Conservation (phyloP, 2,329 filamentous ascomycete species). For the Cytospora schulzeri region DNA sequence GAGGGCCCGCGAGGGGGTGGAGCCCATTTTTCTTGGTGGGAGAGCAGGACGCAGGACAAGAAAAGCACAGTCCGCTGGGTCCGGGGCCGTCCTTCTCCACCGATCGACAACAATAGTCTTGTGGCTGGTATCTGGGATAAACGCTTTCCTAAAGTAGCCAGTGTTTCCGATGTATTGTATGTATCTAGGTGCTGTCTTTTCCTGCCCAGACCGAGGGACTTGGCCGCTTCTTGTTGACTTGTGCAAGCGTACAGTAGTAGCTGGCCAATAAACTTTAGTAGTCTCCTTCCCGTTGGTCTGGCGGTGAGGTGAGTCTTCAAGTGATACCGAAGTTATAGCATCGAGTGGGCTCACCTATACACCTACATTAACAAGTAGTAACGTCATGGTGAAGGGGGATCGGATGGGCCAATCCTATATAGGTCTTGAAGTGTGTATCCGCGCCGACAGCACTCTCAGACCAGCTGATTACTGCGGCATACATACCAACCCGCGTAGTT, state of each 20-base stretch:
- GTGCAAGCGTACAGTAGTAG: conserved; percentile 1
- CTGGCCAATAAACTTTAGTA: not conserved
- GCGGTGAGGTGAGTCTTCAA: too few species aligned
- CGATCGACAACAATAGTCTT: not conserved
- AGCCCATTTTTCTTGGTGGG: too few species aligned
- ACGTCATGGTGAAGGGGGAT: too few species aligned
- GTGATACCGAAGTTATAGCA: too few species aligned
- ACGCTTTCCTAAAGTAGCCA: not conserved
- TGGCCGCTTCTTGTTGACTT: conserved; percentile 1
- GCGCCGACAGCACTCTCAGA: too few species aligned
- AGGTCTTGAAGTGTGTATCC: too few species aligned
- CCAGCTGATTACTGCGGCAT: not conserved
- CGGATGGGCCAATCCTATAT: too few species aligned
- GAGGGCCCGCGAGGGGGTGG: not conserved
- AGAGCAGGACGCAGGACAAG: too few species aligned
- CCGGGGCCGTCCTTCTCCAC: conserved; percentile 4
- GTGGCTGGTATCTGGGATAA: not conserved
- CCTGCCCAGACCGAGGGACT: not conserved
- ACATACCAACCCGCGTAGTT: too few species aligned
- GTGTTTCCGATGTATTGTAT: not conserved
- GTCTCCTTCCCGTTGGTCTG: conserved; percentile 10
- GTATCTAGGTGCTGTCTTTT: not conserved
- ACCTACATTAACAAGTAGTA: too few species aligned
- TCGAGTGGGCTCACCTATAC: too few species aligned
- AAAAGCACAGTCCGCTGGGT: not conserved